Base-by-base conservation (phyloP, 2,329 filamentous ascomycete species). In the Alternaria postmessia region DNA sequence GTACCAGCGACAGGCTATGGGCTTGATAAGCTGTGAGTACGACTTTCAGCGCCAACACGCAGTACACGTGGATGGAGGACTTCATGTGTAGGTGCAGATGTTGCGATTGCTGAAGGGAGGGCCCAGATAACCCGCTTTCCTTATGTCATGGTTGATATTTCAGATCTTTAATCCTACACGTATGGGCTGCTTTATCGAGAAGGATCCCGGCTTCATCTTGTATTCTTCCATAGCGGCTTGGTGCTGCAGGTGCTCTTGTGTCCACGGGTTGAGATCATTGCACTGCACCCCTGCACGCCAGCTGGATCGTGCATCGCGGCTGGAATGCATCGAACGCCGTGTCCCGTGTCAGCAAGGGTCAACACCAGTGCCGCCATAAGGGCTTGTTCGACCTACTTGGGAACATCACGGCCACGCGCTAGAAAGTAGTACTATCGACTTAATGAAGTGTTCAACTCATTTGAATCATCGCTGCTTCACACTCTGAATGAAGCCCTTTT, bases 381-480 rank as follows among this genome's bases (percentile, higher is more conserved):
- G 26, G 43, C 43, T 30, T 46, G 43, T 46, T 26, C 24, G 24
- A 26, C 24, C 24, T 26, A 26, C 24, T 26, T 26, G 24, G 7
- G 14, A 24, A 20, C 28, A 26, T 30, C 43, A 18, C 30, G 7
- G n/a, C 18, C 26, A 11, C 18, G 7, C 43, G 7, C 43, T 46
- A 28, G 24, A 26, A 11, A 11, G 24, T 30, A 46, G 42, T 28
- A 46, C 24, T 26, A 16, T 18, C 42, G 14, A 28, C 42, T 44
- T 44, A 14, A 18, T 44, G 24, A 9, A 54, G 55, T 30, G 22
- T 51, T 11, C 39, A 61, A 43, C 54, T 61, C 7, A 28, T 48
- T 34, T 51, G 49, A 26, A 59, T 59, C 12, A 54, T 42, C 12
- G 54, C 51, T 8, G 48, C 54, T 24, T 48, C n/a, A 61, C 58